Evolutionary conservation across 176 grass and related monocot species (phyloP).

Genomic region (Eleusine indica): DNA sequence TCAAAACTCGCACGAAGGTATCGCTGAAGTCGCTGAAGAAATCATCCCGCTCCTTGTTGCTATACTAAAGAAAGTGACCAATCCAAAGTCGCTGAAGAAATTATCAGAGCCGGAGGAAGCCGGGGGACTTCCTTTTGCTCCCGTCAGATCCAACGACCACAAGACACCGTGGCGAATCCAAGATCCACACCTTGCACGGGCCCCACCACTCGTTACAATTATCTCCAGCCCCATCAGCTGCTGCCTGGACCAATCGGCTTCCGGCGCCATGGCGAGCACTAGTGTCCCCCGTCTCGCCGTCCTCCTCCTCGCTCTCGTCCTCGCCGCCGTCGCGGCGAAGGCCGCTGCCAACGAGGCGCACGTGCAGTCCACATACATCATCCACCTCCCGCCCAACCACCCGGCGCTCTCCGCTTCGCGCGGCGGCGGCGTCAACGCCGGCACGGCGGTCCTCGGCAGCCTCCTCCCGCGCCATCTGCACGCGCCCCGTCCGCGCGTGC

Average conservation of each 20-base stretch:
- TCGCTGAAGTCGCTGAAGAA: background rate
- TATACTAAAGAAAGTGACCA: background rate
- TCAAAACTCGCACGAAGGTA: background rate
- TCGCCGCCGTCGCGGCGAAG: background rate
- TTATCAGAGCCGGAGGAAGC: background rate
- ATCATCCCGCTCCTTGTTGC: background rate
- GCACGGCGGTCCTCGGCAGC: conserved; percentile 29
- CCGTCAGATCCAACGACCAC: background rate
- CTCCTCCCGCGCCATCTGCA: conserved; percentile 43
- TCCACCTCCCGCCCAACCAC: conserved; percentile 41
- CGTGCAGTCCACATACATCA: conserved; percentile 50
- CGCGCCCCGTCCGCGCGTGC: conserved; percentile 16
- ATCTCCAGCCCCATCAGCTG: background rate
- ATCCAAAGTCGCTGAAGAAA: no score
- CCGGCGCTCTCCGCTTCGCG: conserved; percentile 18
- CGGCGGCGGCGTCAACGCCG: background rate
- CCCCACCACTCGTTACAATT: background rate
- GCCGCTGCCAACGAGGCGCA: no score
- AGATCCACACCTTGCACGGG: conserved; percentile 13
- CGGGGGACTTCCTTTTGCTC: background rate
- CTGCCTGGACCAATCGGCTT: conserved; percentile 28
- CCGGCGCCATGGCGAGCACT: conserved; percentile 35
- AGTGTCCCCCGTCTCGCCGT: conserved; percentile 1
- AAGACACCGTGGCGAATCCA: conserved; percentile 10
- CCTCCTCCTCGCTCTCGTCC: conserved; percentile 1